A percentile compares a stretch with the other conserved stretches of the same genome.
Evolutionary conservation across 176 grass and related monocot species (phyloP).

Genomic region (Oryza australiensis): DNA sequence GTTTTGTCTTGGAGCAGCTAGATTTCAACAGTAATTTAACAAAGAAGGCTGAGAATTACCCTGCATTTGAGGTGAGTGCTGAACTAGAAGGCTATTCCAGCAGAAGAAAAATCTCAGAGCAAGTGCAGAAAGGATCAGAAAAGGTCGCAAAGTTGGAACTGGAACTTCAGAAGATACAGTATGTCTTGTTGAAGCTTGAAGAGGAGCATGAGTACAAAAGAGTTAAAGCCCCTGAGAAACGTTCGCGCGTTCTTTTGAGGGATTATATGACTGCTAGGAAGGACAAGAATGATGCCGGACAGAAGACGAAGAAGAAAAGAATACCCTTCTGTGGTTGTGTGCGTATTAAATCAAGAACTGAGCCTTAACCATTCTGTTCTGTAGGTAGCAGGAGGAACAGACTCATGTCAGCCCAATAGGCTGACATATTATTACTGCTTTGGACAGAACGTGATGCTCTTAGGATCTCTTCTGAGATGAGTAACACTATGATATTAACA

Average conservation of each 20-base stretch:
- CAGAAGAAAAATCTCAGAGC: conserved; percentile 57
- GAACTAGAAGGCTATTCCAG: conserved; percentile 50
- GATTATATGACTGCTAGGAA: conserved; percentile 69
- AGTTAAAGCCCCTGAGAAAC: conserved; percentile 43
- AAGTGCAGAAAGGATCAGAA: conserved; percentile 52
- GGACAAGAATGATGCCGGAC: conserved; percentile 24
- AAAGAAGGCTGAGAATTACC: conserved; percentile 56
- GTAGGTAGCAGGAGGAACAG: conserved; percentile 19
- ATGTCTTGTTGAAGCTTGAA: conserved; percentile 64
- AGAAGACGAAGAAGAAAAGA: conserved; percentile 48
- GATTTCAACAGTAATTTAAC: conserved; percentile 52
- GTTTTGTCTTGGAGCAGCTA: conserved; percentile 47
- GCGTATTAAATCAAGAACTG: conserved; percentile 39
- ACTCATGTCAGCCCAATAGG: conserved; percentile 12
- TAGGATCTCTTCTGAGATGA: conserved; percentile 13
- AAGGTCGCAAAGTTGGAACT: conserved; percentile 62
- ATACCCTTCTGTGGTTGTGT: conserved; percentile 60
- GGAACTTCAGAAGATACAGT: conserved; percentile 73
- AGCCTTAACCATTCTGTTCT: conserved; percentile 11
- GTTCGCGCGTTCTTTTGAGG: conserved; percentile 53
- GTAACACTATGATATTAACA: conserved; percentile 16
- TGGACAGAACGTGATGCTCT: not conserved
- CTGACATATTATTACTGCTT: not conserved
- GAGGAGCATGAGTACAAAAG: conserved; percentile 53
- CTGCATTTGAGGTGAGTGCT: conserved; percentile 22